Evolutionary conservation across 2,329 filamentous ascomycete genomes (phyloP), one percentile per base, ranked within the genome.

Genomic region (Nigrospora sphaerica): DNA sequence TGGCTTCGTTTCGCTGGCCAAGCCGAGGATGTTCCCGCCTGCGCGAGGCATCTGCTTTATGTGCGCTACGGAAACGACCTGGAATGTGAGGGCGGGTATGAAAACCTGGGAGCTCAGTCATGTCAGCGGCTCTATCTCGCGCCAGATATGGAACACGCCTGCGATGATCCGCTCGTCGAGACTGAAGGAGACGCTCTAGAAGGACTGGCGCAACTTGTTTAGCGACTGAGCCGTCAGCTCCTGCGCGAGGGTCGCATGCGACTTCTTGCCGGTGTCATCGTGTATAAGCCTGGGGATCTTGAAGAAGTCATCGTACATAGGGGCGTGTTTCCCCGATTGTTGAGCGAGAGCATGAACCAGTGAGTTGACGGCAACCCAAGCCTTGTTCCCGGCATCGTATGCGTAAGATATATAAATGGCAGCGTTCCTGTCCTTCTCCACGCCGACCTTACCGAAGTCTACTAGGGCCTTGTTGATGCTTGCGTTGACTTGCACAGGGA

Each of bases 211-310:
- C 17, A 39, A 18, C 16, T n/a, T 9, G 16, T 39, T 18, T 23
- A 10, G 37, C 37, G 23, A 6, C 23, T 28, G 23, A 28, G 18
- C 23, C 6, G 38, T 18, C 12, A 39, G 38, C 31, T 39, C 38
- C 3, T 31, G 19, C 17, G 37, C 23, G 35, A 50, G 35, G 44
- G 48, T 48, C 13, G 49, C 39, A 32, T 47, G 47, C 6, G 50
- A 46, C 18, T 50, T 45, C 9, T 35, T 42, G 6, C 19, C 36
- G n/a, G 32, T 39, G 13, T 45, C 42, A 10, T 34, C 46, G 12
- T 46, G 42, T 3, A 5, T 38, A 12, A 51, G 23, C 14, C 2
- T 11, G 6, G 34, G 34, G 6, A 36, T 36, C 34, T 36, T 12
- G 16, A n/a, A 36, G 34, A 36, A 36, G 34, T 7, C 34, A 36